Percentiles rank a stretch among this genome's conserved stretches.
Conservation (phyloP, 805 yeast genomes). For the Tetrapisispora fleetii region DNA sequence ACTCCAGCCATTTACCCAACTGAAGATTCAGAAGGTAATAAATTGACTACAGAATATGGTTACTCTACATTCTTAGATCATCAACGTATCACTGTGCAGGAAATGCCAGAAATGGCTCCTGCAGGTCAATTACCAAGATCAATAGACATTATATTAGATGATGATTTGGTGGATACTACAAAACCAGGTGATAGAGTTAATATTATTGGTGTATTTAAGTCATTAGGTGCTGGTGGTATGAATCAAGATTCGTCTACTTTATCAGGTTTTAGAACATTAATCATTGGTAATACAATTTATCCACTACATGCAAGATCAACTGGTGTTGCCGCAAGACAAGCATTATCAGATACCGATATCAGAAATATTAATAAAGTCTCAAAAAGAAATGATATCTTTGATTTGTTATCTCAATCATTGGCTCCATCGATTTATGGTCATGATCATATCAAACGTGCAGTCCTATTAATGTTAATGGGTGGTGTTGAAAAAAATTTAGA, state of each 20-base stretch:
- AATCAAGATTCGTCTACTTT: conserved; percentile 31
- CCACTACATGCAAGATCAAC: conserved; percentile 82
- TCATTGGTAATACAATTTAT: conserved; percentile 82
- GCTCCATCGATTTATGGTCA: conserved; percentile 97
- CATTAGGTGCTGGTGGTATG: conserved; percentile 61
- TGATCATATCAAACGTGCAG: conserved; percentile 83
- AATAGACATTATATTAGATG: conserved; percentile 85
- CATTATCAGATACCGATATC: conserved; percentile 70
- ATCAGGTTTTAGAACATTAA: conserved; percentile 70
- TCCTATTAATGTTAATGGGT: conserved; percentile 80
- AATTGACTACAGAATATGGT: conserved; percentile 84
- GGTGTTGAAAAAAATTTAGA: conserved; percentile 90
- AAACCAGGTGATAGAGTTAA: conserved; percentile 97
- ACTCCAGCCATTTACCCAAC: conserved; percentile 86
- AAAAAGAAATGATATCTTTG: conserved; percentile 62
- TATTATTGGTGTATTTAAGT: conserved; percentile 86
- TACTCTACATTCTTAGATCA: conserved; percentile 87
- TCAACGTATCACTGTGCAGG: conserved; percentile 87
- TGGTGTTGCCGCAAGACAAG: conserved; percentile 63
- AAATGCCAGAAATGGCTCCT: conserved; percentile 96
- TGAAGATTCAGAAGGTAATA: conserved; percentile 86
- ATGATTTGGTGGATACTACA: conserved; percentile 81
- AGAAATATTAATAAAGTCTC: conserved; percentile 76
- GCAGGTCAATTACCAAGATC: conserved; percentile 96
- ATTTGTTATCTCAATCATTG: conserved; percentile 68